Evolutionary conservation across 257 asterid species (phyloP).

Genomic region (Solanum stenotomum): DNA sequence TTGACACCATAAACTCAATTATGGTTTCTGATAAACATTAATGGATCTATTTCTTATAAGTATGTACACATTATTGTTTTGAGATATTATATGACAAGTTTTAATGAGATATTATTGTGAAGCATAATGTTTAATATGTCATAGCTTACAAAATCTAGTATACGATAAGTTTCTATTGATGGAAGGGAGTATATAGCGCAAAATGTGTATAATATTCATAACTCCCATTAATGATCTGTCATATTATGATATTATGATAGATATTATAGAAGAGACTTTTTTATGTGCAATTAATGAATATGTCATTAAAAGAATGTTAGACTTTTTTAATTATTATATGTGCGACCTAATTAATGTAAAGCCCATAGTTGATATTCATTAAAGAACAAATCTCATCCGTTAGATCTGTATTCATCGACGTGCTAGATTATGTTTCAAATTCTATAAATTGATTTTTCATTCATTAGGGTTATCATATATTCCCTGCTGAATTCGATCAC

Average conservation of each 20-base stretch:
- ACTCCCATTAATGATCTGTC: background rate
- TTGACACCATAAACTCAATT: background rate
- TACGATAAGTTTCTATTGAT: background rate
- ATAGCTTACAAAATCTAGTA: background rate
- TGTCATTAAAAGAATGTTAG: background rate
- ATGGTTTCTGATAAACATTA: background rate
- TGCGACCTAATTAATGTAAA: background rate
- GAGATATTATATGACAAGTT: background rate
- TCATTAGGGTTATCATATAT: background rate
- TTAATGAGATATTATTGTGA: no score
- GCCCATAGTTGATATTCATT: background rate
- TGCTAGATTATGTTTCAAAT: background rate
- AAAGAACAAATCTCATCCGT: background rate
- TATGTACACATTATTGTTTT: background rate
- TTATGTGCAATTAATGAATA: background rate
- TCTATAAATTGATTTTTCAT: background rate
- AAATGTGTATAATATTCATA: background rate
- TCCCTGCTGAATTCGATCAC: background rate
- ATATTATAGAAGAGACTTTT: background rate
- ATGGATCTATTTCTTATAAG: background rate
- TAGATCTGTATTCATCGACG: background rate
- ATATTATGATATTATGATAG: background rate
- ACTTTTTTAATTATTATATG: background rate
- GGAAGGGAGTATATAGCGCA: background rate
- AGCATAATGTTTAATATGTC: no score